These are phyloP conservation scores for Diversispora epigaea DNA, from an alignment of 192 early-diverging fungal genomes.

Conservation along the genomic window DNA sequence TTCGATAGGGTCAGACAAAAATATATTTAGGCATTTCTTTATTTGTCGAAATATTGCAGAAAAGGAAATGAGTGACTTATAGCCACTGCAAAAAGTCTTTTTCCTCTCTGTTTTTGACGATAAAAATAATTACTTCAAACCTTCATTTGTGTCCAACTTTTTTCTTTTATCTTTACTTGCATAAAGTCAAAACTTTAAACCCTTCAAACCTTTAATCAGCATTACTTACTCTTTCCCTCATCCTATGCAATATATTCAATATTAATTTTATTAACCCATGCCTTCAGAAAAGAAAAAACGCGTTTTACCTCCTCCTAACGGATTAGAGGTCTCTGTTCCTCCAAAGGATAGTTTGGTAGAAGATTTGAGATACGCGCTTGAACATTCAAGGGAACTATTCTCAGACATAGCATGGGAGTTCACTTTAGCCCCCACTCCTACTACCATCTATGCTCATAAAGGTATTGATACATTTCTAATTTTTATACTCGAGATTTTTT, in stretches of 20 bases:
- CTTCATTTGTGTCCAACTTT: background rate
- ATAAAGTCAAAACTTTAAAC: conserved; percentile 2
- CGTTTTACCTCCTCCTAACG: conserved; percentile 15
- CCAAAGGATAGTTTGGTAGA: conserved; percentile 29
- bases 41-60: background rate
- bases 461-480: conserved; percentile 23
- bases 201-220: background rate
- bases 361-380: conserved; percentile 29
- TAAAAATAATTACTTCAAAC: background rate
- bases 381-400: conserved; percentile 27
- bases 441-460: conserved; percentile 31
- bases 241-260: background rate
- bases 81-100: background rate
- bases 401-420: conserved; percentile 34
- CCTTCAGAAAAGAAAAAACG: conserved; percentile 27
- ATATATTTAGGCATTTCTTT: background rate
- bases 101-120: background rate
- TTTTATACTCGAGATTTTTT: background rate
- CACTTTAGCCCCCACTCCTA: conserved; percentile 1
- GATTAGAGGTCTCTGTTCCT: conserved; percentile 9
- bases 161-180: background rate
- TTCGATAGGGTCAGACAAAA: too few relatives aligned
- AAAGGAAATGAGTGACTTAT: conserved; percentile 13
- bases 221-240: background rate
- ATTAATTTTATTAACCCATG: conserved; percentile 18